phyloP scores from a whole-genome alignment of 768 basidiomycete genomes.

The Gloeopeniophorella convolvens region DNA sequence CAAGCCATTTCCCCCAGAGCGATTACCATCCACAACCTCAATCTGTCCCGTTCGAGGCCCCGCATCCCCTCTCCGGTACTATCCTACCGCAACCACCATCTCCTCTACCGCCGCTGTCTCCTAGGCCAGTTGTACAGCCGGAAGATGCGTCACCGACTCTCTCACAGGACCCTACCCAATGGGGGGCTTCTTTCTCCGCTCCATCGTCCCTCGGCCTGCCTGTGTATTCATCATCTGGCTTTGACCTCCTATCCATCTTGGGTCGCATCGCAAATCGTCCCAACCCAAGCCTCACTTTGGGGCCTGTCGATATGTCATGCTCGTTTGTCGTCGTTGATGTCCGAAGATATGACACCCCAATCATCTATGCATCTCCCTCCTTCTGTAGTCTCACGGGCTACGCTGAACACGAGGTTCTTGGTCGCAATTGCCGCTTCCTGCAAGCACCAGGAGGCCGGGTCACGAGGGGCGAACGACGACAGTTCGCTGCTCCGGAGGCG shows the following conservation, averaged over 20 bases:
- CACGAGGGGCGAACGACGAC: constrained; percentile 45
- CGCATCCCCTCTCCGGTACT: constrained; percentile 12
- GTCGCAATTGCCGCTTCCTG: constrained; percentile 86
- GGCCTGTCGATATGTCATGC: constrained; percentile 89
- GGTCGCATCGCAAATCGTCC: constrained; percentile 69
- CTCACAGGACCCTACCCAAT: background rate
- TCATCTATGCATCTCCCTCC: constrained; percentile 85
- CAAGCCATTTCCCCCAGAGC: background rate
- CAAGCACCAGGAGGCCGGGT: constrained; percentile 67
- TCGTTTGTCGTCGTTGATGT: constrained; percentile 90
- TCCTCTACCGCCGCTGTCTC: background rate
- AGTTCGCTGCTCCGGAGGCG: constrained; percentile 55
- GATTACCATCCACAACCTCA: background rate
- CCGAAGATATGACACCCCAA: constrained; percentile 72
- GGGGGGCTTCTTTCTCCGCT: constrained; percentile 18
- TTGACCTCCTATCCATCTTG: constrained; percentile 81
- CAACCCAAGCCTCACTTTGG: constrained; percentile 69
- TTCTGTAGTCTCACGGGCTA: constrained; percentile 80
- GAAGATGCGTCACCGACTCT: background rate
- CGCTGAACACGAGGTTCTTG: constrained; percentile 66
- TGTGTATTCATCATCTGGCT: constrained; percentile 86
- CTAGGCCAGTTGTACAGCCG: background rate
- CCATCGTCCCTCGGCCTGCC: constrained; percentile 35
- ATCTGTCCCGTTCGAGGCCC: background rate
- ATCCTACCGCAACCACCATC: constrained; percentile 1